These are phyloP conservation scores for Golovinomyces cichoracearum DNA, from an alignment of 2,329 filamentous ascomycete species.

Conservation along the genomic window DNA sequence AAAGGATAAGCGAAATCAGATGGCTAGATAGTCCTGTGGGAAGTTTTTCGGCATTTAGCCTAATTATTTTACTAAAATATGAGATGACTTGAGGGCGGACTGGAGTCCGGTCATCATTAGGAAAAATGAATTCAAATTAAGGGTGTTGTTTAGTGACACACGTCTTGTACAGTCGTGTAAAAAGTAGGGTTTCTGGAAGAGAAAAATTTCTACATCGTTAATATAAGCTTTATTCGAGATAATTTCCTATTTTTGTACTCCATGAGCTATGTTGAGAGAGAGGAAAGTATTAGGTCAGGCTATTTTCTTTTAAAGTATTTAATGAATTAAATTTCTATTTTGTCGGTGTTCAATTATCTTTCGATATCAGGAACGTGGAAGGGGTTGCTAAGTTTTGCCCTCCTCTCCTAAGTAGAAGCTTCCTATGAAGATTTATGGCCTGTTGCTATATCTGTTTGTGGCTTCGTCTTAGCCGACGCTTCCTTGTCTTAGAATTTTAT, in stretches of 20 bases:
- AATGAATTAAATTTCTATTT: not conserved
- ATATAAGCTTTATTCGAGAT: not conserved
- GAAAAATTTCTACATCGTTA: not conserved
- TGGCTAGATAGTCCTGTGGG: not conserved
- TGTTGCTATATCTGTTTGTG: not conserved
- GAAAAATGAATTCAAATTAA: not conserved
- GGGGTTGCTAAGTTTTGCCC: not conserved
- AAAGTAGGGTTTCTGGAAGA: not conserved
- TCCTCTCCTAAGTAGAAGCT: not conserved
- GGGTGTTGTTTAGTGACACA: not conserved
- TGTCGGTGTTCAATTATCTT: not conserved
- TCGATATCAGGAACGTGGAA: not conserved
- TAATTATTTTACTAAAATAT: not conserved
- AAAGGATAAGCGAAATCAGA: too few relatives aligned
- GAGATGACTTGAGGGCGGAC: not conserved
- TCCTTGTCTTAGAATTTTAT: not conserved
- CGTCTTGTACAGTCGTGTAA: not conserved
- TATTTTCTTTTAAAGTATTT: not conserved
- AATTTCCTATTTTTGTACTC: not conserved
- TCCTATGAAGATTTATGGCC: not conserved
- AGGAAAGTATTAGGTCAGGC: not conserved
- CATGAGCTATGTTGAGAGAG: not conserved
- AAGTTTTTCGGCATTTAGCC: not conserved
- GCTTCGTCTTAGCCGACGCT: not conserved
- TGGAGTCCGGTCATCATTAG: not conserved